Conservation (phyloP, 805 yeast genomes). For the Hanseniaspora valbyensis region DNA sequence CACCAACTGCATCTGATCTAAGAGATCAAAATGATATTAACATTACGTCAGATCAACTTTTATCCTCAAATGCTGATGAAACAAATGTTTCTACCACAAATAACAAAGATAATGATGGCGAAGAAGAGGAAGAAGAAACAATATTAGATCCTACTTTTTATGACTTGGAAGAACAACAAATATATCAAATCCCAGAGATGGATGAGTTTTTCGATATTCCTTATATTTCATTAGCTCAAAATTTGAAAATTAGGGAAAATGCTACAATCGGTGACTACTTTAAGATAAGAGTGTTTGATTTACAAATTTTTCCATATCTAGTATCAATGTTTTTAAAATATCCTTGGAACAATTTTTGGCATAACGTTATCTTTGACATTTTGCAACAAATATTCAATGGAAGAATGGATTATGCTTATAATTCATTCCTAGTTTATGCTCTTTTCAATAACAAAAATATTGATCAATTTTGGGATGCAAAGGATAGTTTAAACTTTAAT, state of each 20-base stretch:
- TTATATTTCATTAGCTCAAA: constrained; percentile 33
- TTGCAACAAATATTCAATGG: constrained; percentile 92
- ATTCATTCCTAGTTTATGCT: constrained; percentile 51
- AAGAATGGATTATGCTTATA: constrained; percentile 70
- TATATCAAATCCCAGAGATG: constrained; percentile 21
- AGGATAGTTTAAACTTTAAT: neutral
- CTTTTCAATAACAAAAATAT: constrained; percentile 21
- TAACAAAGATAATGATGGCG: constrained; percentile 15
- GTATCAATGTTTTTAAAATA: constrained; percentile 64
- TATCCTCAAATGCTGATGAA: too few species aligned
- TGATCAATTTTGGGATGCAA: neutral
- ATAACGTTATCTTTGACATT: constrained; percentile 92
- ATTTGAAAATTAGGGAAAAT: constrained; percentile 35
- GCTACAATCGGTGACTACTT: constrained; percentile 81
- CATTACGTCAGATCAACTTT: too few species aligned
- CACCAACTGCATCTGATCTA: too few species aligned
- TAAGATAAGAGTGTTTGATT: constrained; percentile 72
- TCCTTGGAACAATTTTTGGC: constrained; percentile 97
- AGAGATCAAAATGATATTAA: too few species aligned
- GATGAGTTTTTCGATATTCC: constrained; percentile 29
- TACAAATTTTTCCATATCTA: constrained; percentile 55
- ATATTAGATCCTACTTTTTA: constrained; percentile 26
- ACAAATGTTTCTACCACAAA: constrained; percentile 11
- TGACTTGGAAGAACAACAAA: constrained; percentile 23
- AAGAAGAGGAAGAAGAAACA: constrained; percentile 13